Evolutionary conservation across 2,329 filamentous ascomycete species (phyloP), one percentile per base, ranked within the genome.

Genomic region (Microascus cirrosus): DNA sequence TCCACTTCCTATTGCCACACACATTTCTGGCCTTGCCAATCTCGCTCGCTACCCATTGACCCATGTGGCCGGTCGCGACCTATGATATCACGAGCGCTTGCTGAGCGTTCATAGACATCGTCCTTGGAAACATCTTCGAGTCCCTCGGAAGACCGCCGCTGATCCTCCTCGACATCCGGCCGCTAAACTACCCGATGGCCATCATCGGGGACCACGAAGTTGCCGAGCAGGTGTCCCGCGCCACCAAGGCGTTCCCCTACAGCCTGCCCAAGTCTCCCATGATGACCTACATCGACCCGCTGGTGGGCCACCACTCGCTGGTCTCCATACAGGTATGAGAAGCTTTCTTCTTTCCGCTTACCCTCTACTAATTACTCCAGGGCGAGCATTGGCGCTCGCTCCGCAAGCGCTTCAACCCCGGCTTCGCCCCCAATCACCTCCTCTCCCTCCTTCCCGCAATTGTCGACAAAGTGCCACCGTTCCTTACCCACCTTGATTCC

Each of bases 381-480:
- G 59, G 59, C 2, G 54, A 63, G 1, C 53, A 56, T n/a, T 65
- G 64, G 64, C 64, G 63, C 54, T 53, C 59, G 22, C 56, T 61
- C 25, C 67, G 71, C n/a, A 71, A 67, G 58, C 63, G 67, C 28
- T 71, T 69, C 61, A 73, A 69, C 60, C 69, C 68, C 0, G 72
- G 70, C 1, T 74, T 74, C 55, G 67, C 72, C 1, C 70, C 69
- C 1, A 68, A 71, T 56, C 69, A 74, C 36, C 63, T 74, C n/a
- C 66, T 71, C 59, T 68, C 65, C 3, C 62, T 73, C 1, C 59
- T 74, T 55, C 70, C 70, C 0, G 61, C 61, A 42, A 70, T 74
- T 51, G 52, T 73, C 5, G 69, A 73, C 24, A 73, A 73, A 61
- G 65, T 64, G 0, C 50, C 56, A 34, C 61, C 62, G 1, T 71